Evolutionary conservation across 495 filamentous ascomycete genomes (phyloP).

Genomic region (Lepidopterella palustris): DNA sequence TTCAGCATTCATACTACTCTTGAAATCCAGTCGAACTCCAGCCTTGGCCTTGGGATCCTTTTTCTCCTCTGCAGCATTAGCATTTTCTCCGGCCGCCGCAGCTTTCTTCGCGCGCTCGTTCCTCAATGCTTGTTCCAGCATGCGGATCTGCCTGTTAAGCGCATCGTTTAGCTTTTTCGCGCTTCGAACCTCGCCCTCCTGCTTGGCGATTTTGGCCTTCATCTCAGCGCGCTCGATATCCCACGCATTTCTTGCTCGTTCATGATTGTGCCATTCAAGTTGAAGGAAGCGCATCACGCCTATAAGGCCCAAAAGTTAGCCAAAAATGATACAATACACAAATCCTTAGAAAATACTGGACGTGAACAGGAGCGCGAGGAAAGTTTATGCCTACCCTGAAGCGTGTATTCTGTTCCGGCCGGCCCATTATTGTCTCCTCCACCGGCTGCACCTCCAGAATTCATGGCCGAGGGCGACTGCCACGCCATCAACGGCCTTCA

Average conservation of each 20-base stretch:
- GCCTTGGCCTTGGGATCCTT: slow-evolving; percentile 25
- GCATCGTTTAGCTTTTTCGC: slow-evolving; percentile 81
- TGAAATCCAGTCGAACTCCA: slow-evolving; percentile 10
- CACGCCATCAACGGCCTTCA: slow-evolving; percentile 28
- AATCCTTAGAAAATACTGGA: not conserved
- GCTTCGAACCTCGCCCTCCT: slow-evolving; percentile 82
- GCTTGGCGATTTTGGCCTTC: slow-evolving; percentile 93
- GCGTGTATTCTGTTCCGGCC: slow-evolving; percentile 87
- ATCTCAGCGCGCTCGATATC: slow-evolving; percentile 98
- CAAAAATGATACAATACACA: slow-evolving; percentile 7
- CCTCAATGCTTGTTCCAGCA: slow-evolving; percentile 85
- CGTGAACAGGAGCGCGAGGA: not conserved
- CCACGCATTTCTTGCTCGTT: slow-evolving; percentile 97
- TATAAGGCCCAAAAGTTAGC: slow-evolving; percentile 33
- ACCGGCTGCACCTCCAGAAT: slow-evolving; percentile 22
- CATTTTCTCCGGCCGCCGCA: slow-evolving; percentile 32
- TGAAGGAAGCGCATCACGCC: slow-evolving; percentile 99
- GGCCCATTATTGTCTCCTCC: slow-evolving; percentile 27
- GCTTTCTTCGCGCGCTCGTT: slow-evolving; percentile 52
- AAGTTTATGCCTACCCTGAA: slow-evolving; percentile 65
- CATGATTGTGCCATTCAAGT: slow-evolving; percentile 97
- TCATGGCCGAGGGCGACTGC: slow-evolving; percentile 34
- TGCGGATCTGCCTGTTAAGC: slow-evolving; percentile 77
- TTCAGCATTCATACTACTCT: slow-evolving; percentile 16
- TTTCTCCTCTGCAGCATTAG: slow-evolving; percentile 16